Percentiles rank a stretch among this genome's conserved stretches.
phyloP scores from a whole-genome alignment of 208 protist genomes.

The Blechomonas ayalai region DNA sequence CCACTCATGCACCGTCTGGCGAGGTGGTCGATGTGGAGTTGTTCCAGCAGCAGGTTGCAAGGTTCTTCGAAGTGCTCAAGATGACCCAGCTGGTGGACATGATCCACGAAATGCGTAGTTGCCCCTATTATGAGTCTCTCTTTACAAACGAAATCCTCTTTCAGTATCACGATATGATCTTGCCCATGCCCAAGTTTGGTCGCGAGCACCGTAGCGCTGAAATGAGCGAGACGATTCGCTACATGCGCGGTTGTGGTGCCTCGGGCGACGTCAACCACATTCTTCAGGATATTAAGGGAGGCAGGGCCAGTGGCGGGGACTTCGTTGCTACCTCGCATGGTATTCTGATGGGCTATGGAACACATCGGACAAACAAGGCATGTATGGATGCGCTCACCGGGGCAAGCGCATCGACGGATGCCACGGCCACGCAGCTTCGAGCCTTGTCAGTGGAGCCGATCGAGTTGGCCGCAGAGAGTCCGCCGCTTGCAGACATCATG shows the following conservation, averaged over 20 bases:
- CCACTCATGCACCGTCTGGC: slow-evolving; percentile 51
- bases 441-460: slow-evolving; percentile 53
- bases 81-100: slow-evolving; percentile 65
- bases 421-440: slow-evolving; percentile 26
- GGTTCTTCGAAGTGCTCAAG: slow-evolving; percentile 50
- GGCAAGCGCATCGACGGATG: slow-evolving; percentile 22
- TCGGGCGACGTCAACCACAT: slow-evolving; percentile 66
- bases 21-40: slow-evolving; percentile 69
- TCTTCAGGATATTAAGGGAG: slow-evolving; percentile 69
- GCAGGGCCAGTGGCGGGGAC: slow-evolving; percentile 49
- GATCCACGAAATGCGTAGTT: slow-evolving; percentile 75
- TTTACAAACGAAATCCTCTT: slow-evolving; percentile 73
- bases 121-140: slow-evolving; percentile 79
- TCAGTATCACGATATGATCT: slow-evolving; percentile 71
- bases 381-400: slow-evolving; percentile 45
- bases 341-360: slow-evolving; percentile 74
- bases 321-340: slow-evolving; percentile 72
- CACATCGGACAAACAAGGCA: slow-evolving; percentile 64
- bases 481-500: slow-evolving; percentile 70
- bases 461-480: slow-evolving; percentile 60
- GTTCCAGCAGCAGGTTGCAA: slow-evolving; percentile 57
- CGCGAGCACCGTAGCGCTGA: slow-evolving; percentile 70
- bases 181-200: slow-evolving; percentile 83
- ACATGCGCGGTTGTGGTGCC: slow-evolving; percentile 74
- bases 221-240: slow-evolving; percentile 81